Base-by-base conservation (phyloP, 306 rosid species). In the Lathyrus sativus region DNA sequence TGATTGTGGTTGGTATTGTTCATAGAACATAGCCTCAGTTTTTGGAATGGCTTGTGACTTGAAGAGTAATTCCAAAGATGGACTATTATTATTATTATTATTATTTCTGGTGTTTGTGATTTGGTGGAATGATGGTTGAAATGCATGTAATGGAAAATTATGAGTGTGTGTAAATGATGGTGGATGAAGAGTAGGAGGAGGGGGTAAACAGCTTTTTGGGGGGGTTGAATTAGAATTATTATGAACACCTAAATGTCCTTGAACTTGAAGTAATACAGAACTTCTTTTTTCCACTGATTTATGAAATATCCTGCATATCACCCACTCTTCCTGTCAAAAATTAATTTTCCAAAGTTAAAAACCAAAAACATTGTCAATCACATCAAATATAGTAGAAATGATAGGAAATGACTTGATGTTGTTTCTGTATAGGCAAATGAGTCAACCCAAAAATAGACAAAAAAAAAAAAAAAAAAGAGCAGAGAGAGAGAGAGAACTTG, bases 271-370 rank as follows among this genome's bases (percentile, higher is more conserved):
- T 9, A 70, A 5, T 9, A 71, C 5, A n/a, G 78, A 58, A 59
- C 35, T 71, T 55, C 63, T 85, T 76, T 84, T 85, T 69, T 84
- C 95, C 61, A 76, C 88, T 5, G 54, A 51, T 82, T 82, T 90
- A 74, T 90, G 84, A 82, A 85, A 76, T 70, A 85, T 87, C 74
- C 96, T 85, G 76, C 96, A 90, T 64, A 87, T 87, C 74, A 90
- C 95, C 96, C 96, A 87, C 72, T 90, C 96, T 72, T 90, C 95
- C 96, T 90, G 85, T 10, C 15, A 60, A 37, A 19, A 4, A 10
- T 51, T 22, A 19, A 19, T 19, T 19, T 19, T 19, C 22, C 22
- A 12, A 26, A 11, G 38, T 55, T 55, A 55, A 11, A 28, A 4
- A 28, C 11, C 4, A 6, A 6, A 35, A 35, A 35, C 39, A 35